These are phyloP conservation scores for Suillus variegatus DNA, from an alignment of 768 basidiomycete genomes.

Conservation along the genomic window DNA sequence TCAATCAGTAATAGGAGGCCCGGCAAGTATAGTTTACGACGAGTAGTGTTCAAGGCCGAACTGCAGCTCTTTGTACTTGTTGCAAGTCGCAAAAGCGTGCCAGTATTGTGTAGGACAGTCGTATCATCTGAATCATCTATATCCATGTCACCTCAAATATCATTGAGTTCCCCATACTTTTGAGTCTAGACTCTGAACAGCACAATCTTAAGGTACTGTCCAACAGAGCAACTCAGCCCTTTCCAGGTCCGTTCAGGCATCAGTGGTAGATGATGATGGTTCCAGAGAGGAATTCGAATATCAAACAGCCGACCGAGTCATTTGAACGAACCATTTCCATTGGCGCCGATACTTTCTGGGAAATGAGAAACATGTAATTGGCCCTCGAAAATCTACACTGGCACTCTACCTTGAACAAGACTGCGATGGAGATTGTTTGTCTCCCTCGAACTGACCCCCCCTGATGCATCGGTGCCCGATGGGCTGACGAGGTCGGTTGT, in stretches of 20 bases:
- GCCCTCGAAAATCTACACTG: not conserved
- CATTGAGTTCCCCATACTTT: not conserved
- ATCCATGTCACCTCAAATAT: not conserved
- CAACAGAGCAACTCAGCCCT: no score
- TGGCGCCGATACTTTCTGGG: no score
- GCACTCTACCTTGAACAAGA: not conserved
- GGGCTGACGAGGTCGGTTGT: not conserved
- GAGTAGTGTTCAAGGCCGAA: not conserved
- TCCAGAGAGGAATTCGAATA: no score
- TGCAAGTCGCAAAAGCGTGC: not conserved
- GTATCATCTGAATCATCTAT: not conserved
- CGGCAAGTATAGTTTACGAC: slow-evolving; percentile 5
- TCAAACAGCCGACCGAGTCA: no score
- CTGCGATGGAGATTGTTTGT: not conserved
- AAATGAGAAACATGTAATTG: no score
- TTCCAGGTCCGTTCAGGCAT: no score
- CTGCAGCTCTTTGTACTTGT: not conserved
- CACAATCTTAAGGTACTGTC: no score
- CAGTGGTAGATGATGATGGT: no score
- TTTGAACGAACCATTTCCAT: no score
- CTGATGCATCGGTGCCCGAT: not conserved
- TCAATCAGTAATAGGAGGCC: not conserved
- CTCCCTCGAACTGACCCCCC: not conserved
- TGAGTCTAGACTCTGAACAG: not conserved
- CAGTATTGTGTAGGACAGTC: not conserved